A percentile compares a stretch with the other conserved stretches of the same genome.
These are phyloP conservation scores for Penicillium bialowiezense DNA, from an alignment of 495 filamentous ascomycete species.

Conservation along the genomic window DNA sequence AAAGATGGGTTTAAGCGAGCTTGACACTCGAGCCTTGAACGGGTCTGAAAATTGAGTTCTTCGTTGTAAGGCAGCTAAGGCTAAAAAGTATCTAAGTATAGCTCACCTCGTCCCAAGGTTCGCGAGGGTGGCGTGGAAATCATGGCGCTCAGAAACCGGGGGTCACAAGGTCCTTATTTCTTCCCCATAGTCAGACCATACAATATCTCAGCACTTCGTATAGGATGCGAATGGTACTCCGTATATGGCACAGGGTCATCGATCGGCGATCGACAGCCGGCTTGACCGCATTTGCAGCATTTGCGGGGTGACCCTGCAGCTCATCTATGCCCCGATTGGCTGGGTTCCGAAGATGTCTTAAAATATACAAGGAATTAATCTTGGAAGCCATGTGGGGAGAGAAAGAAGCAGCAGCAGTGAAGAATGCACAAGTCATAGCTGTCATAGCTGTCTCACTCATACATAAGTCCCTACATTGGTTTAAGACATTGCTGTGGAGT, in stretches of 20 bases:
- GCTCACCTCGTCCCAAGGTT: neutral
- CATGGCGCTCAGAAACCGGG: neutral
- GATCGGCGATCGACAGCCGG: neutral
- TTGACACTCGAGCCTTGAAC: no score
- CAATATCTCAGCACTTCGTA: no score
- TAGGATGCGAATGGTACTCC: neutral
- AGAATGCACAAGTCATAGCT: neutral
- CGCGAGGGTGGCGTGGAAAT: neutral
- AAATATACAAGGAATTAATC: neutral
- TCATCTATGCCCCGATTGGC: neutral
- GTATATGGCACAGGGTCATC: neutral
- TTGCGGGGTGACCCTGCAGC: neutral
- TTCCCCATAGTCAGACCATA: neutral
- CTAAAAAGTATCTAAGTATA: no score
- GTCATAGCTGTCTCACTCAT: neutral
- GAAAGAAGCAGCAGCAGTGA: neutral
- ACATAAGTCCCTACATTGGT: neutral
- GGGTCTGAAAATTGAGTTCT: no score
- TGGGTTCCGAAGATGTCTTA: slow-evolving; percentile 2
- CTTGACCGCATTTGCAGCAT: slow-evolving; percentile 1
- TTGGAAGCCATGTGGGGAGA: neutral
- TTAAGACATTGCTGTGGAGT: neutral
- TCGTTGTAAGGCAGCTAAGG: no score
- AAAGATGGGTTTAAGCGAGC: no score
- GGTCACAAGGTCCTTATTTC: neutral